These are phyloP conservation scores for Monilinia aucupariae DNA, from an alignment of 2,329 filamentous ascomycete species.

Conservation along the genomic window DNA sequence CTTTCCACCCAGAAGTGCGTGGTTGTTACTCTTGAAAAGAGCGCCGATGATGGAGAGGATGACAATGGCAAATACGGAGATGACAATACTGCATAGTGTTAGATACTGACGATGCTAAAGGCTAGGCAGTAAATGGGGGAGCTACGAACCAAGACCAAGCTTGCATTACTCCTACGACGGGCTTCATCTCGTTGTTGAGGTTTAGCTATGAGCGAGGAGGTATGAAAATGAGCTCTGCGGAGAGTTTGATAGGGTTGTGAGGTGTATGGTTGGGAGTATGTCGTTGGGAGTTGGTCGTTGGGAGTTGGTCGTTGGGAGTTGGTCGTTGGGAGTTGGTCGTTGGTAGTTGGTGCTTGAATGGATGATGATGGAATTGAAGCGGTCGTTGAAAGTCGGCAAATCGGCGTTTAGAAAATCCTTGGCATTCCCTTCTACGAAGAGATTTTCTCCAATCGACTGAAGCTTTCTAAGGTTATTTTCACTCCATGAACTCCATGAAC, in stretches of 20 bases:
- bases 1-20: constrained; percentile 73
- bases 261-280: neutral
- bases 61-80: constrained; percentile 60
- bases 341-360: neutral
- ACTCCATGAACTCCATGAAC: neutral
- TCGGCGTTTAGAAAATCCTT: constrained; percentile 6
- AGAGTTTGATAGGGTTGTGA: neutral
- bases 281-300: too few species aligned
- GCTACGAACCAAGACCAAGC: constrained; percentile 83
- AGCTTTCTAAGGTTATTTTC: neutral
- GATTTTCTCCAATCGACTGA: neutral
- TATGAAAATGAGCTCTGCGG: neutral
- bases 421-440: neutral
- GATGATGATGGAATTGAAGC: constrained; percentile 3
- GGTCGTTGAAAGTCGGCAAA: constrained; percentile 5
- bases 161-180: constrained; percentile 83
- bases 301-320: too few species aligned
- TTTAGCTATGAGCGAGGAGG: neutral
- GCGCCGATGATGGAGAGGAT: constrained; percentile 59
- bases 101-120: constrained; percentile 11
- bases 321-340: too few species aligned
- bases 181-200: constrained; percentile 64
- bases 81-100: constrained; percentile 56
- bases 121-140: constrained; percentile 14
- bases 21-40: constrained; percentile 75